Base-by-base conservation (phyloP, 2,329 filamentous ascomycete genomes). In the Metarhizium anisopliae region DNA sequence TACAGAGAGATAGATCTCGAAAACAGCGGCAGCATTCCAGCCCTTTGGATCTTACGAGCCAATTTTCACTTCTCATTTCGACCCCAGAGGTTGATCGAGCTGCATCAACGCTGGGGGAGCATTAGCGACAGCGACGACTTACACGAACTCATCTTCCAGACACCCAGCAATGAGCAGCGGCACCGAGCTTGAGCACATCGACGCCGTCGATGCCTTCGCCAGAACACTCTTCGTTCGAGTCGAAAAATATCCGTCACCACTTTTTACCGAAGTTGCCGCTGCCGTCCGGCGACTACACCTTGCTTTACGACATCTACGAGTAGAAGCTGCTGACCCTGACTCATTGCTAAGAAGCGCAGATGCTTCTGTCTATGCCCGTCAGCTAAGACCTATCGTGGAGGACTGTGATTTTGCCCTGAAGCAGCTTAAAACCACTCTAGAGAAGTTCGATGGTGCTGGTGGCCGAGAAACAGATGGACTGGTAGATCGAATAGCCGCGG, bases 241-340 rank as follows among this genome's bases (percentile, higher is more conserved):
- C 53, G 77, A 77, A 59, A 64, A 70, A 29, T 66, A 63, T 16
- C 70, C 73, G 30, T 73, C 77, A 2, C 74, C 76, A 16, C 68
- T 73, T 2, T 73, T 77, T 47, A 80, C 83, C 56, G 73, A 78
- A 49, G 72, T 81, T 50, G 74, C 79, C 14, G 64, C 68, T 14
- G 75, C 77, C 40, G 75, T 85, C 43, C 77, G 76, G 55, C 72
- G 72, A 47, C 70, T 86, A 45, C 77, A 85, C 61, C 75, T 75
- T 6, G 77, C 78, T 13, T 71, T 86, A 6, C 78, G 80, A 55
- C 78, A 84, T 61, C 71, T 86, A 30, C 80, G 79, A 55, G 72
- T 76, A 59, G 83, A 85, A 68, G 76, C 77, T 43, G 75, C 79
- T 59, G 81, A 83, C 61, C 72, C 74, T 1, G 78, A 80, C 60